Evolutionary conservation across 371 early-diverging fungal genomes (phyloP).

Genomic region (Polyrhizophydium stewartii): DNA sequence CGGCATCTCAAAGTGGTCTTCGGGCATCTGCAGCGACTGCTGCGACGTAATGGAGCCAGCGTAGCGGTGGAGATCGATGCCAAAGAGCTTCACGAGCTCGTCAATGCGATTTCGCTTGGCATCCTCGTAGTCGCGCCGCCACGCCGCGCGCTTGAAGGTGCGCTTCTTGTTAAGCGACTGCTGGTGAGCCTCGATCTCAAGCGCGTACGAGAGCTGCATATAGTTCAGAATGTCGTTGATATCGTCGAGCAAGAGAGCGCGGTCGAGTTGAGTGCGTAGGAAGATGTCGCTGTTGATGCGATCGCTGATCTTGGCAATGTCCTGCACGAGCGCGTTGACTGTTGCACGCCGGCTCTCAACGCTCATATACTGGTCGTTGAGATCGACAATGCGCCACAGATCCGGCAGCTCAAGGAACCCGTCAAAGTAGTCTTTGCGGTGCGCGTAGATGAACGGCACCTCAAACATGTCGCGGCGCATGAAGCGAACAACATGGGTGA

Average conservation of each 20-base stretch:
- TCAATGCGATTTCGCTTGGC: slow-evolving; percentile 47
- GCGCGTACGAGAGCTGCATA: slow-evolving; percentile 62
- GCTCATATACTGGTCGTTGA: slow-evolving; percentile 60
- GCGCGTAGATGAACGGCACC: slow-evolving; percentile 85
- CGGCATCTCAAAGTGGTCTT: slow-evolving; percentile 42
- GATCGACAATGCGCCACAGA: slow-evolving; percentile 86
- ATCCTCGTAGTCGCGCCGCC: slow-evolving; percentile 52
- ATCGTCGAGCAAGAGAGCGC: slow-evolving; percentile 55
- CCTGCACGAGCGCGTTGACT: slow-evolving; percentile 14
- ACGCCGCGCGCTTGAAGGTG: slow-evolving; percentile 38
- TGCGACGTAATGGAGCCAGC: slow-evolving; percentile 18
- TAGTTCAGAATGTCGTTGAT: slow-evolving; percentile 67
- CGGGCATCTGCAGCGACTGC: slow-evolving; percentile 17
- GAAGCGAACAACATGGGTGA: slow-evolving; percentile 61
- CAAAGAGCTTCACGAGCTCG: slow-evolving; percentile 48
- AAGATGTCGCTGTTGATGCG: slow-evolving; percentile 42
- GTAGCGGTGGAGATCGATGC: slow-evolving; percentile 24
- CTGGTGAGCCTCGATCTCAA: slow-evolving; percentile 53
- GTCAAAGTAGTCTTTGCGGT: slow-evolving; percentile 73
- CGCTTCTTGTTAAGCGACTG: slow-evolving; percentile 15
- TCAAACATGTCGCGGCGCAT: slow-evolving; percentile 73
- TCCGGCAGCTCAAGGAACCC: slow-evolving; percentile 45
- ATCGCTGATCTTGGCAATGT: slow-evolving; percentile 33
- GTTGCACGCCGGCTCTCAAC: slow-evolving; percentile 38
- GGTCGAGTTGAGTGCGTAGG: slow-evolving; percentile 36